Evolutionary conservation across 2,329 filamentous ascomycete genomes (phyloP), one percentile per base, ranked within the genome.

Genomic region (Aspergillus neoniger): DNA sequence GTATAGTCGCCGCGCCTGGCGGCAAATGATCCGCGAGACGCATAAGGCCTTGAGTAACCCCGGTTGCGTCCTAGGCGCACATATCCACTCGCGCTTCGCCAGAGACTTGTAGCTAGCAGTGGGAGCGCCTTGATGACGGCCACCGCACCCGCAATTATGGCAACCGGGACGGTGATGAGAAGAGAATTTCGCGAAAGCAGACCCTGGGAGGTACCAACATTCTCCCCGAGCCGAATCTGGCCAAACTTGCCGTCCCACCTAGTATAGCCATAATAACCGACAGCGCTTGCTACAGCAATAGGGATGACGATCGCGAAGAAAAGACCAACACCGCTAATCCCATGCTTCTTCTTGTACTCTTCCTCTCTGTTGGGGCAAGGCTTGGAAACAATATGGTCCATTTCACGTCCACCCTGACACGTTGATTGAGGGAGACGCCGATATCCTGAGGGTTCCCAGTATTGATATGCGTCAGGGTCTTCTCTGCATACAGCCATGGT

Each of bases 221-320:
- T 71, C 64, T 97, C 95, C 58, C 95, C 95, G 14, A 99, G 86
- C 21, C 92, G 86, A 73, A 99, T 94, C 73, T 94, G 89, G 10
- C 95, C 95, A 73, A 98, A 96, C 74, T 96, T 96, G 76, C 88
- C 87, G 68, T 88, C 88, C 91, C 91, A 97, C 77, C 91, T 91
- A 62, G 81, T 85, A 82, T 88, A 96, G 19, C 94, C 88, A 77
- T 88, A 97, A 81, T 91, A 97, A 41, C 95, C 95, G 14, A 89
- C 82, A 4, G 82, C 88, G 1, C 80, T 84, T 1, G 95, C 94
- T 0, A 88, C 79, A 1, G 78, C 82, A 60, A 98, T 83, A 0
- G 94, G 92, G 4, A 94, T 79, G 8, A 91, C 76, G 56, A 98
- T 86, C 54, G 91, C 91, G 66, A 98, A 89, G 84, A 98, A 96